Percentiles rank a stretch among this genome's conserved stretches.
Evolutionary conservation across 2,329 filamentous ascomycete species (phyloP).

Genomic region (Alternaria alternata): DNA sequence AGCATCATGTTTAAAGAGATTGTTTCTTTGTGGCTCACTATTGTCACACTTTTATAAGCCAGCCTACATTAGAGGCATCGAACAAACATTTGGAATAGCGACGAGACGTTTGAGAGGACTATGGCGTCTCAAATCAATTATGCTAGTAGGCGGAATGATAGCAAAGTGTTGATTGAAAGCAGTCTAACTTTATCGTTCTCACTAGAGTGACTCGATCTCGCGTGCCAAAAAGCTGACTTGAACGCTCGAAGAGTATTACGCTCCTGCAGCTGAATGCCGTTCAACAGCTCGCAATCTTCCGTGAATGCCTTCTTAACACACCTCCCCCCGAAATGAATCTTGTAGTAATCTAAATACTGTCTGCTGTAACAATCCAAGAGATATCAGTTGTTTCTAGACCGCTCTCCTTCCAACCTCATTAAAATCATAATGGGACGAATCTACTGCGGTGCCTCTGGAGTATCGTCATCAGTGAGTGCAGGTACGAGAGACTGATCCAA

Average conservation of each 20-base stretch:
- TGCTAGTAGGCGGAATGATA: background rate
- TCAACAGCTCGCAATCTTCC: background rate
- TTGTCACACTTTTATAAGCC: background rate
- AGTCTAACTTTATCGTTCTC: background rate
- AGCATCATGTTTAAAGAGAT: background rate
- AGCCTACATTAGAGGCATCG: background rate
- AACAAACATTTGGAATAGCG: too few relatives aligned
- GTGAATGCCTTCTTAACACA: background rate
- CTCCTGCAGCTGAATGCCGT: background rate
- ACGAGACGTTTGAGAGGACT: background rate
- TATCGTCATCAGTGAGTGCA: background rate
- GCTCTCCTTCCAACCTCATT: background rate
- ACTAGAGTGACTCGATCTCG: background rate
- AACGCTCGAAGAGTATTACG: background rate
- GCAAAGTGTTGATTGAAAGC: background rate
- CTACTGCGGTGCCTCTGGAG: background rate
- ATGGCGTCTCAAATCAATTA: background rate
- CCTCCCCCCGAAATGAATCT: background rate
- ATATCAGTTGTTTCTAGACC: background rate
- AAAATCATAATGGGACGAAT: background rate
- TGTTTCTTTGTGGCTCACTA: background rate
- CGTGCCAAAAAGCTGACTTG: background rate
- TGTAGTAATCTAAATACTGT: background rate
- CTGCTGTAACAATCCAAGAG: background rate
- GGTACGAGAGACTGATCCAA: background rate